These are phyloP conservation scores for Lathyrus aphaca DNA, from an alignment of 306 rosid species.

Conservation along the genomic window DNA sequence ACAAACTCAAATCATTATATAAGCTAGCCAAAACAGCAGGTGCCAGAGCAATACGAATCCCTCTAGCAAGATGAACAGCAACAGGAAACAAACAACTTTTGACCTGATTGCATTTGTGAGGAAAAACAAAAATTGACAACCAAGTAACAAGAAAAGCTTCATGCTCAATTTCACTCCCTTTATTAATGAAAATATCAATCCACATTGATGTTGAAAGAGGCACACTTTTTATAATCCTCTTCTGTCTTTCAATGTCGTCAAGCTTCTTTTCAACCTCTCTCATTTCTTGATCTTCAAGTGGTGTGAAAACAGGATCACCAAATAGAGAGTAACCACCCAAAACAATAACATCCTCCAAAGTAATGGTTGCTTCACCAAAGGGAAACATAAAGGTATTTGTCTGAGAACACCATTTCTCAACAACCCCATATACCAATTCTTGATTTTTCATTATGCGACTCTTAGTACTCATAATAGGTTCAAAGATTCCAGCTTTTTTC, in stretches of 20 bases:
- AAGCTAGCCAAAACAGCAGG: conserved; percentile 59
- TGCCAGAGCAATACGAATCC: conserved; percentile 51
- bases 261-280: conserved; percentile 36
- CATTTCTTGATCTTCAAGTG: conserved; percentile 29
- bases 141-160: conserved; percentile 60
- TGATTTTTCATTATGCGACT: background rate
- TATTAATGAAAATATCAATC: conserved; percentile 40
- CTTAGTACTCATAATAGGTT: conserved; percentile 48
- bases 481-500: conserved; percentile 52
- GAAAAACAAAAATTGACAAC: conserved; percentile 51
- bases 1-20: conserved; percentile 50
- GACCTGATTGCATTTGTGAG: background rate
- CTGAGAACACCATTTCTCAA: conserved; percentile 48
- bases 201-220: too few species aligned
- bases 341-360: too few species aligned
- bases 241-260: conserved; percentile 8
- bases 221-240: too few species aligned
- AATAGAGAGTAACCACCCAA: too few species aligned
- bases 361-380: conserved; percentile 61
- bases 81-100: conserved; percentile 38
- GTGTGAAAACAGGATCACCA: conserved; percentile 41
- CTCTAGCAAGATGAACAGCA: conserved; percentile 56
- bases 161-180: conserved; percentile 60
- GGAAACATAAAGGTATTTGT: conserved; percentile 53
- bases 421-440: conserved; percentile 39